Evolutionary conservation across 768 basidiomycete species (phyloP).

Genomic region (Baorangia bicolor): DNA sequence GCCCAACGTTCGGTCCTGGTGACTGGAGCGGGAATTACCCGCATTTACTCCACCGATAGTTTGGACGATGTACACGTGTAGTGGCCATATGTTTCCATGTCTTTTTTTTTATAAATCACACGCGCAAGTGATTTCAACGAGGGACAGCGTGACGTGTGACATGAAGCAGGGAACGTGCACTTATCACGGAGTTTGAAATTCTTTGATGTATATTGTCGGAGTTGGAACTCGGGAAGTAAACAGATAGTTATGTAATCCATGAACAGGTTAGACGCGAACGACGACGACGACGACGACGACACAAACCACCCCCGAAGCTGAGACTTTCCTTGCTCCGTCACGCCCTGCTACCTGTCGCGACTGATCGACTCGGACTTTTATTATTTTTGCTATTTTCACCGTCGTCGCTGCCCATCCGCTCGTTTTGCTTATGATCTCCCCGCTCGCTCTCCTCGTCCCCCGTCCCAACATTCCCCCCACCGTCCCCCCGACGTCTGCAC

Average conservation of each 20-base stretch:
- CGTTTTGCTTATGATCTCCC: conserved; percentile 42
- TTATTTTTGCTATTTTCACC: conserved; percentile 13
- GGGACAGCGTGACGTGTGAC: conserved; percentile 6
- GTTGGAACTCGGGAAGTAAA: conserved; percentile 19
- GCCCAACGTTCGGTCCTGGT: conserved; percentile 12
- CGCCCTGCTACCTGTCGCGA: background rate
- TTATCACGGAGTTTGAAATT: conserved; percentile 13
- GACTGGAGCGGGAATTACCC: conserved; percentile 1
- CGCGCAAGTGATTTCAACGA: conserved; percentile 26
- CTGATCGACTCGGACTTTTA: conserved; percentile 15
- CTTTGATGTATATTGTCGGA: conserved; percentile 16
- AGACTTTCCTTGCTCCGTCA: conserved; percentile 21
- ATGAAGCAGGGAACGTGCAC: conserved; percentile 23
- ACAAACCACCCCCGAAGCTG: conserved; percentile 14
- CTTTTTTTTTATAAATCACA: conserved; percentile 8
- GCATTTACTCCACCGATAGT: conserved; percentile 6
- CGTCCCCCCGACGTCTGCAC: conserved; percentile 38
- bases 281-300: conserved; percentile 22
- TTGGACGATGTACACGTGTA: conserved; percentile 20
- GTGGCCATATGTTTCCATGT: conserved; percentile 2
- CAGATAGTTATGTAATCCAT: conserved; percentile 19
- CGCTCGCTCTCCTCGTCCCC: conserved; percentile 62
- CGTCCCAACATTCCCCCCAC: conserved; percentile 43
- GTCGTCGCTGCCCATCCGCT: conserved; percentile 49
- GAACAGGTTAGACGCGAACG: conserved; percentile 19